Evolutionary conservation across 2,329 filamentous ascomycete genomes (phyloP).

Genomic region (Golovinomyces cichoracearum): DNA sequence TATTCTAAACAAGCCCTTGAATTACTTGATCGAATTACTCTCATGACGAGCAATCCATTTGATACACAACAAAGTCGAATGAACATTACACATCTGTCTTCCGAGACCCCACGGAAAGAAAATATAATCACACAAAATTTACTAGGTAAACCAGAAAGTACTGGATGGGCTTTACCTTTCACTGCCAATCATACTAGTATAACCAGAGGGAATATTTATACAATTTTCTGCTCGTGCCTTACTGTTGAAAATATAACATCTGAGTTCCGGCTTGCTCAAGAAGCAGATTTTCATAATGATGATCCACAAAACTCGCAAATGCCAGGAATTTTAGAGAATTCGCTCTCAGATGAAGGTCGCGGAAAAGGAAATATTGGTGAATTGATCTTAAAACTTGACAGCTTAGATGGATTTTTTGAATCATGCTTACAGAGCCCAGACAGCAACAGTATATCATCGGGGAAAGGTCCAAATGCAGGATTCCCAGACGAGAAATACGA

Average conservation of each 20-base stretch:
- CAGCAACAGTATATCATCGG: conserved; percentile 29
- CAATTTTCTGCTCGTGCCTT: conserved; percentile 83
- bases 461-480: conserved; percentile 36
- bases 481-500: conserved; percentile 41
- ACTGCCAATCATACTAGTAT: conserved; percentile 70
- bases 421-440: conserved; percentile 30
- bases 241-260: conserved; percentile 31
- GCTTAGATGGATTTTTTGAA: conserved; percentile 60
- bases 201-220: conserved; percentile 78
- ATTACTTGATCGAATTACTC: conserved; percentile 86
- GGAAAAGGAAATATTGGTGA: conserved; percentile 55
- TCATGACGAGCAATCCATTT: conserved; percentile 72
- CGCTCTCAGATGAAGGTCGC: conserved; percentile 53
- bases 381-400: conserved; percentile 54
- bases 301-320: conserved; percentile 46
- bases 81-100: conserved; percentile 86
- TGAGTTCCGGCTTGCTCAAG: conserved; percentile 45
- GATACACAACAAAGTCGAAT: conserved; percentile 87
- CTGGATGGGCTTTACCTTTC: conserved; percentile 85
- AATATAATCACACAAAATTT: conserved; percentile 83
- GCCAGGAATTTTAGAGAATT: conserved; percentile 47
- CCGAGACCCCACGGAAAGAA: conserved; percentile 67
- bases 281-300: conserved; percentile 75
- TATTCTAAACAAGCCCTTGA: conserved; percentile 79
- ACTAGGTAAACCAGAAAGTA: conserved; percentile 87